Percentiles rank a stretch among this genome's conserved stretches.
Evolutionary conservation across 768 basidiomycete species (phyloP).

Genomic region (Tulasnella sp.): DNA sequence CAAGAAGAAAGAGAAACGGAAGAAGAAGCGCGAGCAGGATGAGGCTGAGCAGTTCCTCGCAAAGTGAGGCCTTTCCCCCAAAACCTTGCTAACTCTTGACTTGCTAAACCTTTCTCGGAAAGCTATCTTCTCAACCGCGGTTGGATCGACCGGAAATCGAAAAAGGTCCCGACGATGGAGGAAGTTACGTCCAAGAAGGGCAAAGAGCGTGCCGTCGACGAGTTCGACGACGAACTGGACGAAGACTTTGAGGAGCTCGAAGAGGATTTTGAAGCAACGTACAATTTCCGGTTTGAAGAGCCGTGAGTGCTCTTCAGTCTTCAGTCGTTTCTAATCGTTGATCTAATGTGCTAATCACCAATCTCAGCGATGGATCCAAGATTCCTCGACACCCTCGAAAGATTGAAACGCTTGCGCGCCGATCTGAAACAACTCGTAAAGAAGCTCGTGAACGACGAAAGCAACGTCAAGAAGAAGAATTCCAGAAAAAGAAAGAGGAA

Average conservation of each 20-base stretch:
- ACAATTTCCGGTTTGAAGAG: conserved; percentile 98
- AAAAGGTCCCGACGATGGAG: conserved; percentile 70
- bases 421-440: conserved; percentile 71
- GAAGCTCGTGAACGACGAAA: conserved; percentile 73
- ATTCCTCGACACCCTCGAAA: conserved; percentile 73
- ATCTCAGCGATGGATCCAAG: conserved; percentile 49
- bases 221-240: conserved; percentile 32
- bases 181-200: conserved; percentile 51
- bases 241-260: conserved; percentile 85
- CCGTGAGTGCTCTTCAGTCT: conserved; percentile 48
- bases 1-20: conserved; percentile 26
- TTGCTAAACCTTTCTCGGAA: not conserved
- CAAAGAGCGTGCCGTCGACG: conserved; percentile 15
- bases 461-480: conserved; percentile 71
- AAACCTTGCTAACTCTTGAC: not conserved
- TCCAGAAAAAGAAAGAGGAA: conserved; percentile 66
- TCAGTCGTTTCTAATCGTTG: not conserved
- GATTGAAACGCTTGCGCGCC: conserved; percentile 43
- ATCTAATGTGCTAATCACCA: conserved; percentile 21
- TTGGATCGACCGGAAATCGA: conserved; percentile 68
- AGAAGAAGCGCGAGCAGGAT: conserved; percentile 25
- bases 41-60: conserved; percentile 80
- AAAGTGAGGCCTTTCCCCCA: conserved; percentile 51
- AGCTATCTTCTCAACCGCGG: conserved; percentile 97
- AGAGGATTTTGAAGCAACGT: conserved; percentile 89